Conservation (phyloP, 1,139 yeast genomes). For the Saccharomyces hybrid region DNA sequence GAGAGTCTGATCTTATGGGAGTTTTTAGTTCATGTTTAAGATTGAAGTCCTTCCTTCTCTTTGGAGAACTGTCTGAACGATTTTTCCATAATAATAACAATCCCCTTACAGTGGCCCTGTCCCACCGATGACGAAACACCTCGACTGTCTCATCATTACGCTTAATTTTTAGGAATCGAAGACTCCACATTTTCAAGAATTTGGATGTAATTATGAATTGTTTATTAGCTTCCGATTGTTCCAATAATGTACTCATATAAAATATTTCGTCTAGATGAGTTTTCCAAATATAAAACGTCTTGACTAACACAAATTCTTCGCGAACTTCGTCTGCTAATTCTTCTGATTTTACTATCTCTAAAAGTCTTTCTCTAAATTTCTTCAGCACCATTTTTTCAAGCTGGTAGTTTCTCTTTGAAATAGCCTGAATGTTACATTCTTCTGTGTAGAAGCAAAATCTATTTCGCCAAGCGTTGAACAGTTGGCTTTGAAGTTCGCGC, state of each 20-base stretch:
- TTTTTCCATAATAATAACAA: conserved; percentile 26
- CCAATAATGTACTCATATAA: not conserved
- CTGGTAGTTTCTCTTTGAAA: not conserved
- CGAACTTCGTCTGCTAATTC: not conserved
- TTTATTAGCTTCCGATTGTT: not conserved
- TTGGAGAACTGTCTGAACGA: conserved; percentile 7
- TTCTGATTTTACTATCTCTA: not conserved
- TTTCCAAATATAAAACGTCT: not conserved
- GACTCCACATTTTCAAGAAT: conserved; percentile 18
- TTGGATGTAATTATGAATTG: not conserved
- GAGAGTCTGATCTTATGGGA: conserved; percentile 3
- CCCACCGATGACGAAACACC: conserved; percentile 27
- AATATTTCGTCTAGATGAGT: not conserved
- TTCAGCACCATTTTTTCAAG: not conserved
- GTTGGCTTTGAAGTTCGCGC: not conserved
- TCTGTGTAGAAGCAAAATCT: not conserved
- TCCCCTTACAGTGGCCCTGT: conserved; percentile 28
- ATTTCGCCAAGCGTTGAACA: not conserved
- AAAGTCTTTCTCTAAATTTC: not conserved
- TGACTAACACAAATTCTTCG: not conserved
- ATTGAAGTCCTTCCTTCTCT: not conserved
- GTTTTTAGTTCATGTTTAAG: conserved; percentile 4
- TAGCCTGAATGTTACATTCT: not conserved
- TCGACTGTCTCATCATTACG: conserved; percentile 25
- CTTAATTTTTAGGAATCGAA: conserved; percentile 22